Base-by-base conservation (phyloP, 768 basidiomycete species). In the Hericium erinaceus region DNA sequence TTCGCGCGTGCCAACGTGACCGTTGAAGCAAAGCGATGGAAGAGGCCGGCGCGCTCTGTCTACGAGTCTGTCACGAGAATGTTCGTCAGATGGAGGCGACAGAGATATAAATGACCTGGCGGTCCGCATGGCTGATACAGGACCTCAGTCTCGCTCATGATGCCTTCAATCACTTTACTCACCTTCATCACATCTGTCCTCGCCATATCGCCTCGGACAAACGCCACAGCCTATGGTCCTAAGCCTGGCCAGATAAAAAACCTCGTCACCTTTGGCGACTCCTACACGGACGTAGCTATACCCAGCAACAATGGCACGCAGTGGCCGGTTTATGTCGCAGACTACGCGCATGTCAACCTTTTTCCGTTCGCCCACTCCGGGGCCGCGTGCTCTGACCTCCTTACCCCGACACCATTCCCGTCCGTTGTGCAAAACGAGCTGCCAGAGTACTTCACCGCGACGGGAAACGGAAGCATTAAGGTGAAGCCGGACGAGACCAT, bases 241-340 rank as follows among this genome's bases (percentile, higher is more conserved):
- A 18, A 8, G 44, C 44, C 44, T n/a, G n/a, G 20, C 44, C 44
- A 46, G 26, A 51, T 57, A 10, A 57, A 52, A 28, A 51, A 41
- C 39, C 73, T 86, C 13, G 84, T 83, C 55, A 84, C 83, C 0
- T 87, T 87, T 57, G 84, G 85, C 3, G 84, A 86, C 68, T 81
- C 79, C 52, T 85, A 83, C 63, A 82, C 82, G 0, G 84, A 86
- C 58, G 66, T 79, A 2, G 77, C 57, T 52, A 58, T 61, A 13
- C 22, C 66, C 11, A 70, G 69, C 2, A 70, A 73, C 53, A 74
- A 75, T 9, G 80, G 77, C 2, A 75, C 73, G 4, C 70, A 80
- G 12, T 86, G 85, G 85, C 84, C 85, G 1, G 72, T 77, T 0
- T 85, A 82, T 59, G 80, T 77, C 1, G 77, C 82, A 3, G 75